A percentile compares a stretch with the other conserved stretches of the same genome.
Evolutionary conservation across 2,329 filamentous ascomycete genomes (phyloP).

Genomic region (Scortechinia acanthostroma): DNA sequence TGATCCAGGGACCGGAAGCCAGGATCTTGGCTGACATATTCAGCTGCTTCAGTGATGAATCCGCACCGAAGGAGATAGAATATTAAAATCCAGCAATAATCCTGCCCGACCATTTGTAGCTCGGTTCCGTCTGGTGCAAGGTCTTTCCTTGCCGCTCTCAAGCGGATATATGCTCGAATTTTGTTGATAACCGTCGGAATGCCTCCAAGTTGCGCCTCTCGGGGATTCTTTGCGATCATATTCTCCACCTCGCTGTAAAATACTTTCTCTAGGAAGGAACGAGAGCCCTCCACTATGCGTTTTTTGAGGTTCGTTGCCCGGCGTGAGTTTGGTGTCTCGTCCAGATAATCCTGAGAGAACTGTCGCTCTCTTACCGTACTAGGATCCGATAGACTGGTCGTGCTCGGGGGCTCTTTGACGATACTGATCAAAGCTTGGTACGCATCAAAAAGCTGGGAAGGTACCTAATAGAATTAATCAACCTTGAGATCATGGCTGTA

Average conservation of each 20-base stretch:
- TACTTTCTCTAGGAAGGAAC: constrained; percentile 46
- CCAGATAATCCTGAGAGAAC: constrained; percentile 48
- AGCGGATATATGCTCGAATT: constrained; percentile 53
- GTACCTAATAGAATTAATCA: constrained; percentile 20
- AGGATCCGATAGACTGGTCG: constrained; percentile 28
- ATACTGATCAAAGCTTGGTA: constrained; percentile 52
- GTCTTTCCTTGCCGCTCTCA: constrained; percentile 51
- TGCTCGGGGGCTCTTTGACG: constrained; percentile 35
- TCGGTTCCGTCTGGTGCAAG: constrained; percentile 47
- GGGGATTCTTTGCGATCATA: constrained; percentile 45
- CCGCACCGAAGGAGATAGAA: constrained; percentile 57
- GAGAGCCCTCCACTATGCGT: constrained; percentile 51
- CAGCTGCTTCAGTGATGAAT: constrained; percentile 46
- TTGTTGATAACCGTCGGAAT: constrained; percentile 52
- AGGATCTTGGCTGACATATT: constrained; percentile 46
- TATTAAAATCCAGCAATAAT: constrained; percentile 59
- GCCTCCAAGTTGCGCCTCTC: constrained; percentile 54
- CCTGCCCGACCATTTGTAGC: constrained; percentile 46
- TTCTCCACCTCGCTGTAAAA: constrained; percentile 46
- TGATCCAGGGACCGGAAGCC: constrained; percentile 56
- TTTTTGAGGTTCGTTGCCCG: constrained; percentile 41
- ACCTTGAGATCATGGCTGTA: neutral
- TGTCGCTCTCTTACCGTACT: constrained; percentile 42
- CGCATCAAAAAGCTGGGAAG: constrained; percentile 45
- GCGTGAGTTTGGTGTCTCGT: constrained; percentile 38